Evolutionary conservation across 768 basidiomycete species (phyloP), one percentile per base, ranked within the genome.

Genomic region (Xerocomellus dryophilus): DNA sequence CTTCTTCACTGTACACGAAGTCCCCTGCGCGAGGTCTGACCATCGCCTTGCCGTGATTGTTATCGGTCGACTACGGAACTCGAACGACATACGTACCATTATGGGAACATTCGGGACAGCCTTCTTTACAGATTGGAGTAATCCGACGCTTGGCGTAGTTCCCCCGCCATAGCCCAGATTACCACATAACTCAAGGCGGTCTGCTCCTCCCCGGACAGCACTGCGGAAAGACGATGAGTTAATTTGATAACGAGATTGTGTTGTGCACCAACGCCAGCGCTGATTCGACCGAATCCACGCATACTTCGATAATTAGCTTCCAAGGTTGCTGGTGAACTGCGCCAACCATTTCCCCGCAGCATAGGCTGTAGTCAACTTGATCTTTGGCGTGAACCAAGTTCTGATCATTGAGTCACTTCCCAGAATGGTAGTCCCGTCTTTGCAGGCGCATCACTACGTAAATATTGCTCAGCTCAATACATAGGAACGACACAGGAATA

Each of bases 11-110:
- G 66, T 92, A 94, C 5, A 84, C 64, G 66, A 94, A 93, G 66
- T 91, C 89, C 0, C 92, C 92, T 4, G 78, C 73, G 27, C 91
- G 79, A 10, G 91, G 90, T 34, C 91, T 81, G 52, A 93, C 76
- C 88, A 94, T 91, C 21, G 76, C 80, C 91, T 91, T 59, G 50
- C 20, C 10, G 43, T 46, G 34, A 45, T 39, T 50, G 47, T 53
- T 11, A 43, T 29, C 40, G 53, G 17, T 27, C 39, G 17, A 38
- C 32, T 11, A 43, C 7, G 3, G 44, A 43, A 43, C 18, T 48
- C 53, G 51, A 54, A 17, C 38, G 23, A 45, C 70, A 56, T 65
- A 85, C 73, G 51, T 62, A 90, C 91, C 88, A 93, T 90, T 52
- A 89, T 76, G 0, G 86, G 82, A 8, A 81, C 61, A 39, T 76